phyloP scores from a whole-genome alignment of 192 early-diverging fungal species.

The Entophlyctis helioformis region DNA sequence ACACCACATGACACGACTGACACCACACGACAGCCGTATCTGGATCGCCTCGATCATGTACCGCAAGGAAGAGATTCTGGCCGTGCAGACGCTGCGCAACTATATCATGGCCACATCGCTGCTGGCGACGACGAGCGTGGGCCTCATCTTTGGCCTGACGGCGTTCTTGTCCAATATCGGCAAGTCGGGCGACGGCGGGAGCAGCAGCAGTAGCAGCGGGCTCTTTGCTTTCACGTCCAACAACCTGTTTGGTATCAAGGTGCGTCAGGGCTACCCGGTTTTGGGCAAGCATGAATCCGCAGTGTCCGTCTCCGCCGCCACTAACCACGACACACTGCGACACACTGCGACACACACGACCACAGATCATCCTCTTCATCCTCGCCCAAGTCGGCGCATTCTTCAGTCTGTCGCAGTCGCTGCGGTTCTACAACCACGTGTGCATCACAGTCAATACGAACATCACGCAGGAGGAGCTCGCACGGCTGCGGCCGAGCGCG shows the following conservation, averaged over 20 bases:
- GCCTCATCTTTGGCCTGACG: conserved; percentile 12
- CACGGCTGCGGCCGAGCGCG: neutral
- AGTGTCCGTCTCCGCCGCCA: neutral
- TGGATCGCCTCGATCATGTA: conserved; percentile 29
- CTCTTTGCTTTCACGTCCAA: too few species aligned
- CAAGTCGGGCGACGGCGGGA: conserved; percentile 1
- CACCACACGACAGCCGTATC: conserved; percentile 8
- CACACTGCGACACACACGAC: neutral
- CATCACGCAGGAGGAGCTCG: conserved; percentile 5
- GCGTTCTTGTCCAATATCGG: conserved; percentile 16
- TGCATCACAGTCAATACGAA: conserved; percentile 22
- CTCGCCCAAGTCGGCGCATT: conserved; percentile 8
- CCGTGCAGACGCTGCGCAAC: conserved; percentile 27
- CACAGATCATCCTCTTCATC: conserved; percentile 10
- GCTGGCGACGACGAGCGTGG: conserved; percentile 20
- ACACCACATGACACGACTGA: too few species aligned
- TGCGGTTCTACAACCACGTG: conserved; percentile 32
- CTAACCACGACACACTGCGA: neutral
- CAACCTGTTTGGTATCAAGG: conserved; percentile 9
- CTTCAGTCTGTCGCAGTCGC: conserved; percentile 21
- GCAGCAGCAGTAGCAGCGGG: too few species aligned
- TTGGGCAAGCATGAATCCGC: conserved; percentile 2
- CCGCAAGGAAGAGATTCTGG: conserved; percentile 23
- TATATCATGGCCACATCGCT: conserved; percentile 27
- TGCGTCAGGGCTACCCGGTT: conserved; percentile 4